Evolutionary conservation across 2,329 filamentous ascomycete genomes (phyloP).

Genomic region (Talaromyces atroroseus): DNA sequence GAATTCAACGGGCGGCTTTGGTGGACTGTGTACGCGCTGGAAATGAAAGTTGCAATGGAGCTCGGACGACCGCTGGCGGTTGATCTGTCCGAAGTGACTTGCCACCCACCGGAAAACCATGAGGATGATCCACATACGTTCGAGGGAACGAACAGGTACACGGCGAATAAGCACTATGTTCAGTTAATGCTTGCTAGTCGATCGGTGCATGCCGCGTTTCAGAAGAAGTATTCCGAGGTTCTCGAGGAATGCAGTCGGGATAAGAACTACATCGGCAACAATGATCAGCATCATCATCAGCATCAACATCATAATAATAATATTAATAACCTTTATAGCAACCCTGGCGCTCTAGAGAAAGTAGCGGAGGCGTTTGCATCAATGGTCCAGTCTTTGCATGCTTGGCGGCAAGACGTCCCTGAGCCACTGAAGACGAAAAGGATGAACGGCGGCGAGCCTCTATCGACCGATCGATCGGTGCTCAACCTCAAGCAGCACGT

Average conservation of each 20-base stretch:
- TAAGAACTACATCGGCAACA: too few relatives aligned
- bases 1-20: slow-evolving; percentile 7
- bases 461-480: slow-evolving; percentile 10
- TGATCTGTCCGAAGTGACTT: slow-evolving; percentile 5
- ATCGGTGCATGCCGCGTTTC: slow-evolving; percentile 2
- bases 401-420: slow-evolving; percentile 5
- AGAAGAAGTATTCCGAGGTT: slow-evolving; percentile 6
- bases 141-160: slow-evolving; percentile 1
- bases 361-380: slow-evolving; percentile 4
- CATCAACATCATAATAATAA: background rate
- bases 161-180: slow-evolving; percentile 9
- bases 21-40: slow-evolving; percentile 12
- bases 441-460: slow-evolving; percentile 1
- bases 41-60: slow-evolving; percentile 7
- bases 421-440: slow-evolving; percentile 8
- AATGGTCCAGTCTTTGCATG: background rate
- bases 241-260: background rate
- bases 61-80: slow-evolving; percentile 8
- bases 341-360: background rate
- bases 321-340: background rate
- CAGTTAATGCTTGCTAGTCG: slow-evolving; percentile 7
- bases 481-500: slow-evolving; percentile 7
- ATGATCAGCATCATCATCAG: too few relatives aligned
- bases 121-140: background rate
- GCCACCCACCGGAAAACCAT: slow-evolving; percentile 4